These are phyloP conservation scores for Aspergillus pseudoviridinutans DNA, from an alignment of 2,329 filamentous ascomycete species.

Conservation along the genomic window DNA sequence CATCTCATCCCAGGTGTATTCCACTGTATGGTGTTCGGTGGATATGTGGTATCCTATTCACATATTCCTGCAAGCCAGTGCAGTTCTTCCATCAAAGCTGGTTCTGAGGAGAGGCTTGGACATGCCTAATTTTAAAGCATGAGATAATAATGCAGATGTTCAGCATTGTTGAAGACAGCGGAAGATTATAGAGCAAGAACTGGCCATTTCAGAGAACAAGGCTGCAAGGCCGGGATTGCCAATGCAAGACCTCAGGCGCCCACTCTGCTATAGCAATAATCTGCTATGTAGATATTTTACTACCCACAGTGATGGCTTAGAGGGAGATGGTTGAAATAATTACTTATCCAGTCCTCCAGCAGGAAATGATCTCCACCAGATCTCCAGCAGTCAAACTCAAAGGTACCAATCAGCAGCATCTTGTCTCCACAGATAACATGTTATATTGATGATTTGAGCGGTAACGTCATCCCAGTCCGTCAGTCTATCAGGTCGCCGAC, in stretches of 20 bases:
- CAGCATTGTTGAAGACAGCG: not conserved
- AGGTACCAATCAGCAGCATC: not conserved
- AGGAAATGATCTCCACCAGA: not conserved
- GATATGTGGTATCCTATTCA: not conserved
- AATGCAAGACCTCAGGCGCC: not conserved
- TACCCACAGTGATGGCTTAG: not conserved
- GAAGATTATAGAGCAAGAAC: not conserved
- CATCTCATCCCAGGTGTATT: not conserved
- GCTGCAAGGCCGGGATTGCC: not conserved
- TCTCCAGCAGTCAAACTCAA: not conserved
- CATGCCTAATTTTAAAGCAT: not conserved
- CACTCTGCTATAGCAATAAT: not conserved
- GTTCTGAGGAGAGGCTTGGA: not conserved
- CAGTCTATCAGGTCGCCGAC: not conserved
- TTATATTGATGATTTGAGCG: too few relatives aligned
- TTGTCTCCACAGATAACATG: not conserved
- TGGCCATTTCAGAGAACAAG: not conserved
- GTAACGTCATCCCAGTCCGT: not conserved
- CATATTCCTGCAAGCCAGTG: not conserved
- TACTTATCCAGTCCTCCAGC: not conserved
- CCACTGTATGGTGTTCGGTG: not conserved
- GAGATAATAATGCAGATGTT: too few relatives aligned
- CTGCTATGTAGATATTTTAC: not conserved
- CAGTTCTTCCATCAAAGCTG: not conserved
- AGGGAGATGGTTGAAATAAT: not conserved